Evolutionary conservation across 2,329 filamentous ascomycete genomes (phyloP), one percentile per base, ranked within the genome.

Genomic region (Hymenoscyphus repandus): DNA sequence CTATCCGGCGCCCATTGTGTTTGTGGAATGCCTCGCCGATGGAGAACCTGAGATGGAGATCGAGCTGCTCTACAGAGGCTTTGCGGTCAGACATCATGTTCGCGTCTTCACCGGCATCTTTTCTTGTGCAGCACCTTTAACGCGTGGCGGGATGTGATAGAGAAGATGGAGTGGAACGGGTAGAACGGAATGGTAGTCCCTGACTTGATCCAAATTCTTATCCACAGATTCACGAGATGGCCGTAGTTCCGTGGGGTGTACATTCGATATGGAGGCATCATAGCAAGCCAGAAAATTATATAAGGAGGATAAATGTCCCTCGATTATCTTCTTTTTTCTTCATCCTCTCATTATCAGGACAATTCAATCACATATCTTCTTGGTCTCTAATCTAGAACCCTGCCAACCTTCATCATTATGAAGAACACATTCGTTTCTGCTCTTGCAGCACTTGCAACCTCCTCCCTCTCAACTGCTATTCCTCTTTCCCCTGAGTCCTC

Each of bases 361-460:
- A 13, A 17, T 44, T 32, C 37, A 36, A 37, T 38, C 31, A 39
- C 38, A 27, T 49, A 43, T 47, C 53, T 51, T 53, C 51, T 54
- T 20, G 38, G 45, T 48, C 45, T 53, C 49, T 54, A 45, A 41
- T 18, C 20, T 13, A 51, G 34, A 47, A 48, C 47, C 38, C 6
- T 42, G 41, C 20, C 31, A 34, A 36, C 40, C 50, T 55, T 58
- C 50, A 31, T 41, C 45, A 61, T 36, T 20, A 64, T 64, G 62
- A 64, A 63, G 53, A 50, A 43, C 45, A 58, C 57, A 55, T 18
- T 62, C 52, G 41, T 53, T 60, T 52, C 58, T 40, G 40, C 55
- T 38, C 42, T 64, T 46, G 46, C 52, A 38, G 50, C 54, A 42
- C 53, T 57, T 37, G 47, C 49, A 44, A 47, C 43, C 45, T 51